Base-by-base conservation (phyloP, 805 yeast genomes). In the Kodamaea restingae region DNA sequence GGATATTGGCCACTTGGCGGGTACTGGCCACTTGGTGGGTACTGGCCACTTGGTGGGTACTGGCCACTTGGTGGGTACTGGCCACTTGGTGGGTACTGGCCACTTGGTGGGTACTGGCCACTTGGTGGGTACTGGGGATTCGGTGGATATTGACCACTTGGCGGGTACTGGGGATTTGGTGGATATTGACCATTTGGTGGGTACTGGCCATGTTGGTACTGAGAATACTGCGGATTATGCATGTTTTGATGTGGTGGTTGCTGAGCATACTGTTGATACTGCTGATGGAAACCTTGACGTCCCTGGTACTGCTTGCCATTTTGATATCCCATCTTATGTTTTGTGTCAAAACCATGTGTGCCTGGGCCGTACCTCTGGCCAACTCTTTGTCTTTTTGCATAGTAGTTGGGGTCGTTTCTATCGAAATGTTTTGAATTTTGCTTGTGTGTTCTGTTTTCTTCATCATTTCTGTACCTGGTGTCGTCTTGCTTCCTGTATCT, bases 171-270 rank as follows among this genome's bases (percentile, higher is more conserved):
- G 38, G 27, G 45, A 34, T 17, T 44, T 41, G 30, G 26, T 30
- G 4, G 35, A 40, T 26, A 9, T 10, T 34, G 42, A 21, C 24
- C 38, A 22, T 28, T 41, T 12, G 29, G 31, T 22, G 37, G 39
- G 33, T n/a, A 22, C 29, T 10, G 38, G n/a, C n/a, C n/a, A n/a
- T n/a, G 34, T 36, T 25, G 48, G 43, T 31, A 30, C 35, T 29
- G 45, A 14, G 30, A 42, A 38, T 35, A 25, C 28, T 25, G 18
- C 25, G n/a, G 26, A 11, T 33, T 30, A n/a, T n/a, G n/a, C n/a
- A n/a, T 41, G 15, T 25, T 22, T 22, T 35, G 41, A 35, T 12
- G 10, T 18, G 4, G 39, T 9, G 21, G 30, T 12, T 28, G 14
- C 10, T 27, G 37, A 14, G 38, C 33, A 14, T 10, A 26, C 29